phyloP scores from a whole-genome alignment of 192 early-diverging fungal species.

The Podila epicladia region DNA sequence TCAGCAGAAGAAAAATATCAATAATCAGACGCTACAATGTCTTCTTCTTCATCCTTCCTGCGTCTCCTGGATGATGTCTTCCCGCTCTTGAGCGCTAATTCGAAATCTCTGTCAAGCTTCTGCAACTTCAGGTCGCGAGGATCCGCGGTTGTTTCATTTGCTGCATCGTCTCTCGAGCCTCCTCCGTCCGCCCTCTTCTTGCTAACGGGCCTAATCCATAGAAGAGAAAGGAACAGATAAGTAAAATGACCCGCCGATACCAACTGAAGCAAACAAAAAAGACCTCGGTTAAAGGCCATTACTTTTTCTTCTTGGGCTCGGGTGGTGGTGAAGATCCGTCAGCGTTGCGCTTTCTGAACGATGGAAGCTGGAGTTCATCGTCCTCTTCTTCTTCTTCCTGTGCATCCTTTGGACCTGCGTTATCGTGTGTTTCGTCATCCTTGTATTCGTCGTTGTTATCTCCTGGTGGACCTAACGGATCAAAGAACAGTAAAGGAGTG shows the following conservation, averaged over 20 bases:
- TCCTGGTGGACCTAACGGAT: not conserved
- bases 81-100: slow-evolving; percentile 37
- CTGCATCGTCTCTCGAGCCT: slow-evolving; percentile 7
- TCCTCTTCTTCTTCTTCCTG: slow-evolving; percentile 26
- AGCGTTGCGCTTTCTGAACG: slow-evolving; percentile 36
- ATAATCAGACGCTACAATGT: slow-evolving; percentile 10
- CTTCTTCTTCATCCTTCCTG: slow-evolving; percentile 43
- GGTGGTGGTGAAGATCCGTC: slow-evolving; percentile 23
- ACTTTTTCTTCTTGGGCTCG: slow-evolving; percentile 43
- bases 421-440: slow-evolving; percentile 9
- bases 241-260: not conserved
- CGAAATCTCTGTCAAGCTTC: slow-evolving; percentile 44
- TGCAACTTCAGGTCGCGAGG: slow-evolving; percentile 24
- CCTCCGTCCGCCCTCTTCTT: slow-evolving; percentile 6
- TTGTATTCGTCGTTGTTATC: slow-evolving; percentile 7
- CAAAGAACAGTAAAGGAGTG: not conserved
- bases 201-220: slow-evolving; percentile 8
- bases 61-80: slow-evolving; percentile 31
- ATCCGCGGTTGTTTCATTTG: slow-evolving; percentile 16
- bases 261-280: no score
- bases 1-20: not conserved
- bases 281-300: not conserved
- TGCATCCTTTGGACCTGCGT: slow-evolving; percentile 4
- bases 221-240: not conserved
- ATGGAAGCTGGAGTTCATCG: slow-evolving; percentile 22